Conservation (phyloP, 805 yeast species). For the Phaffomyces opuntiae region DNA sequence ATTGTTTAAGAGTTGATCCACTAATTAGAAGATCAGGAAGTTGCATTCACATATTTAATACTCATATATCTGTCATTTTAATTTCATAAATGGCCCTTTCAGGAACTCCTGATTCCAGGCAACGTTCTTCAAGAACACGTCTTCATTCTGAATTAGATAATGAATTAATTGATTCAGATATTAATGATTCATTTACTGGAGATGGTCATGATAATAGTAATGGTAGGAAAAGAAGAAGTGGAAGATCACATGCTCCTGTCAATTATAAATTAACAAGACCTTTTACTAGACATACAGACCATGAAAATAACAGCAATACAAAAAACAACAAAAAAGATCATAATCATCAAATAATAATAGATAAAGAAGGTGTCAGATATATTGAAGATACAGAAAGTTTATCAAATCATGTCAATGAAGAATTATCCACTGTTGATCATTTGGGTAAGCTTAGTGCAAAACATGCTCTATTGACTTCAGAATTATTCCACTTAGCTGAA, state of each 20-base stretch:
- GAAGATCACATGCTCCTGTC: constrained; percentile 7
- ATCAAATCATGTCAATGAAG: background rate
- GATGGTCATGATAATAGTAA: background rate
- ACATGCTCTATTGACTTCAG: constrained; percentile 46
- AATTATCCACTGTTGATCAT: constrained; percentile 21
- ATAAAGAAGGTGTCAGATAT: background rate
- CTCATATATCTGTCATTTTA: background rate
- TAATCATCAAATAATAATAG: constrained; percentile 3
- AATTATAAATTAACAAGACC: constrained; percentile 6
- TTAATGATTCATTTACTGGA: background rate
- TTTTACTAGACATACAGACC: background rate
- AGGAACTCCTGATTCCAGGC: constrained; percentile 3
- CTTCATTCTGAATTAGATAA: background rate
- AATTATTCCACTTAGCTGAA: constrained; percentile 55
- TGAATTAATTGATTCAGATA: background rate
- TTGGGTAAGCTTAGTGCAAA: constrained; percentile 38
- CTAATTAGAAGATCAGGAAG: no score
- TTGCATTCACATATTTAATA: no score
- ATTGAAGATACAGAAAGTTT: constrained; percentile 4
- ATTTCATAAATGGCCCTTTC: background rate
- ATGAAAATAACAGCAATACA: background rate
- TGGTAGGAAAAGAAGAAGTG: constrained; percentile 9
- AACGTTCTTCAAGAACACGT: constrained; percentile 3
- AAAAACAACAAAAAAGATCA: background rate
- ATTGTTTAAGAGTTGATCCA: no score